Base-by-base conservation (phyloP, 2,329 filamentous ascomycete genomes). In the Exophiala spinifera region DNA sequence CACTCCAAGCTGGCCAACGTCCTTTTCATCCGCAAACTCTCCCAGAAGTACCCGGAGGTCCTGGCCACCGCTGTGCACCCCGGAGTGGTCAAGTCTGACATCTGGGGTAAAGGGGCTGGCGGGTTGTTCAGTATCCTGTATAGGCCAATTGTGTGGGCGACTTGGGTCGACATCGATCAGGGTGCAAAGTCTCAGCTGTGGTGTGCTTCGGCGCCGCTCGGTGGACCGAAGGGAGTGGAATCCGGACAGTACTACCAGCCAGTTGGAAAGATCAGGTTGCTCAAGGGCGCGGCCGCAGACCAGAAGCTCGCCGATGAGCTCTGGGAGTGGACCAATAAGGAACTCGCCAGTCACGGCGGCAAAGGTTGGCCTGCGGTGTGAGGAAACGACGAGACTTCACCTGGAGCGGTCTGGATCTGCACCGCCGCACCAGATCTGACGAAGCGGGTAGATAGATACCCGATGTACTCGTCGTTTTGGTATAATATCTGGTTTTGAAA, bases 131-230 rank as follows among this genome's bases (percentile, higher is more conserved):
- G 76, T 34, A 56, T 79, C 10, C 58, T 52, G 21, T 36, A 67
- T 78, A 13, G 78, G 84, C 57, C 84, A 86, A 21, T 83, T 87
- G 65, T 74, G 83, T 44, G 75, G 74, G 23, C 23, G 23, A 25
- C 23, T 25, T 25, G 4, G 23, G 23, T 25, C 23, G 23, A 25
- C 13, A 66, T 70, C 1, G 66, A 71, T 34, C 61, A 74, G 53
- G 74, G 74, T 3, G 67, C 66, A 15, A 67, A 70, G 45, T 74
- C 67, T 55, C 70, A 74, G 60, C 61, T 77, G 4, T 78, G 73
- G 71, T 70, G 13, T 69, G 66, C 3, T 25, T 25, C 23, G 23
- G 23, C 23, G 7, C 23, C 23, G 23, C 23, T 25, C 23, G 23
- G 23, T 25, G 72, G 72, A 1, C 65, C 52, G 33, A 36, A 50